Evolutionary conservation across 768 basidiomycete species (phyloP), one percentile per base, ranked within the genome.

Genomic region (Candolleomyces eurysporus): DNA sequence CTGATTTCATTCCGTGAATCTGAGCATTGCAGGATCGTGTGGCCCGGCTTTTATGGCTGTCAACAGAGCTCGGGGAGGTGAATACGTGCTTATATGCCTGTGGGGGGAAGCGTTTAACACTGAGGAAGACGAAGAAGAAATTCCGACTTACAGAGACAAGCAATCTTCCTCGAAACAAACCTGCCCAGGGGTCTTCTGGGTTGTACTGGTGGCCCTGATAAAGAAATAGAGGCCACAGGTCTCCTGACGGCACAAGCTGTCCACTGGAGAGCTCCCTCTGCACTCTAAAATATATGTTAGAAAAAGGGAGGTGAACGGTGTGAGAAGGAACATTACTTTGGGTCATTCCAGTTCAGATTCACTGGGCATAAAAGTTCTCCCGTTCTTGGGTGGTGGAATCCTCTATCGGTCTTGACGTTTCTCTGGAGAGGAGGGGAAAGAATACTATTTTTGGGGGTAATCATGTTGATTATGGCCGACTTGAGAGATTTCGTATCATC

Each of bases 401-500:
- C 63, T 8, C 53, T 48, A 45, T 64, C 48, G 19, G 42, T 22
- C 52, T 67, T 67, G 43, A 63, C 48, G 50, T 67, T 64, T 7
- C 57, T 49, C 17, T 43, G n/a, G 19, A 64, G 22, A 49, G 59
- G 51, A 13, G 66, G 64, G 39, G 32, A 55, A 32, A 65, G 45
- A 16, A 36, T 1, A 21, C 61, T 43, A 19, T 53, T 57, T 4
- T 30, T 31, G 5, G 66, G 66, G 16, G 60, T 63, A 21, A 67
- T 63, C 66, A 64, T 65, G 43, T 65, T 57, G 14, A 67, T n/a
- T 19, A 63, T 53, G 10, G 4, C 57, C 1, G 30, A 30, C 22
- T 58, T 58, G 2, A 58, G 19, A 9, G 17, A 9, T 26, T 58
- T 62, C 4, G 56, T 61, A 48, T 64, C 49, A 36, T 64, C 62